These are phyloP conservation scores for Volvox reticuliferus DNA, from an alignment of 139 green algal species.

Conservation along the genomic window DNA sequence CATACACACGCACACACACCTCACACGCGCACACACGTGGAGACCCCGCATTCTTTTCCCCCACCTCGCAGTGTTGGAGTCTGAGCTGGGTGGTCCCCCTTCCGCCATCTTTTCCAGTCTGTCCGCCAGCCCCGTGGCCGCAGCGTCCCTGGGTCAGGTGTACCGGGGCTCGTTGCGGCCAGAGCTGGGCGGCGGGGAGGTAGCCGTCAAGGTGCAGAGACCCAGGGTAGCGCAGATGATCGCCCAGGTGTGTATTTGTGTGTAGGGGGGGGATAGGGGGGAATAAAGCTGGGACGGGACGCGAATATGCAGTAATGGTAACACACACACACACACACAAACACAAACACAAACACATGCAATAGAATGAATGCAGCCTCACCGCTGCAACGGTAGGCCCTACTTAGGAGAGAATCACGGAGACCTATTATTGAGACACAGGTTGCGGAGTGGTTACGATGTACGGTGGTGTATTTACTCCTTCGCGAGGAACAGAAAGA, in stretches of 20 bases:
- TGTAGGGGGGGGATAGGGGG: neutral
- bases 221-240: slow-evolving; percentile 85
- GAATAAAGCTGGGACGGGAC: too few species aligned
- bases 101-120: slow-evolving; percentile 76
- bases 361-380: too few species aligned
- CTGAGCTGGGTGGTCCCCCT: slow-evolving; percentile 71
- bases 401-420: too few species aligned
- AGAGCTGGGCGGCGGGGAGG: slow-evolving; percentile 53
- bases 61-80: slow-evolving; percentile 66
- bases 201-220: slow-evolving; percentile 91
- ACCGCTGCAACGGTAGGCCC: too few species aligned
- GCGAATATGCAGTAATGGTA: too few species aligned
- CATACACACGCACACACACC: neutral
- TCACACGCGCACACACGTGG: neutral
- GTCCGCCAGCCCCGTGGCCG: slow-evolving; percentile 79
- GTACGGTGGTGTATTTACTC: too few species aligned
- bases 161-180: slow-evolving; percentile 65
- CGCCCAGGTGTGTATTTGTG: slow-evolving; percentile 32
- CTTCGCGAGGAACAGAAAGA: too few species aligned
- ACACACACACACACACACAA: too few species aligned
- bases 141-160: slow-evolving; percentile 88
- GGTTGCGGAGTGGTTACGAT: too few species aligned
- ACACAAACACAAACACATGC: too few species aligned
- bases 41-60: neutral
- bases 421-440: too few species aligned